Percentiles rank a stretch among this genome's conserved stretches.
phyloP scores from a whole-genome alignment of 345 rosid genomes.

The Reutealis trisperma region DNA sequence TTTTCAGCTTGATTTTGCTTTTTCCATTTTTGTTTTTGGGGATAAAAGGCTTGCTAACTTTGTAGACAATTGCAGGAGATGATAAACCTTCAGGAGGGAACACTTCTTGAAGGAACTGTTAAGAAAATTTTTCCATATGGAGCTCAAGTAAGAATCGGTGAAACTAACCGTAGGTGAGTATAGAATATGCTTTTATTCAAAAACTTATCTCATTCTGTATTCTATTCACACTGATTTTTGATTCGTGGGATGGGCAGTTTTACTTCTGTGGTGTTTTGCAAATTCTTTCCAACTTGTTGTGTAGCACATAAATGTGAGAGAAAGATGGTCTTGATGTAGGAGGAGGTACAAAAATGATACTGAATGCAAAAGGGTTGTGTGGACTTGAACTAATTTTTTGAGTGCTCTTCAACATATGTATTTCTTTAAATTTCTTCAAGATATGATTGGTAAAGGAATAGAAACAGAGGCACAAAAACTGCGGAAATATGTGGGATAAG shows the following conservation, averaged over 20 bases:
- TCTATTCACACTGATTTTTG: background rate
- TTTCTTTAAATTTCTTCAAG: background rate
- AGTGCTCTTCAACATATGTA: background rate
- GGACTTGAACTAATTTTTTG: background rate
- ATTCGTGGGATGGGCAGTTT: background rate
- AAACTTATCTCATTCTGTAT: slow-evolving; percentile 1
- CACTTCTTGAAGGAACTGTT: slow-evolving; percentile 84
- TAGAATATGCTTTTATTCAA: background rate
- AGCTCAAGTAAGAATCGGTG: slow-evolving; percentile 82
- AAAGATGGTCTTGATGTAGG: background rate
- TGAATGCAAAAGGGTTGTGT: background rate
- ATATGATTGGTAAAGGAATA: background rate
- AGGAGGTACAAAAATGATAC: background rate
- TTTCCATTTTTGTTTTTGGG: background rate
- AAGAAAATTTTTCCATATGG: slow-evolving; percentile 78
- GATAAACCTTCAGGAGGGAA: slow-evolving; percentile 75
- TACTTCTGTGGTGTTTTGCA: background rate
- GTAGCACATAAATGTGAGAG: background rate
- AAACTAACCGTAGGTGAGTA: slow-evolving; percentile 74
- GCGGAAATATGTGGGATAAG: background rate
- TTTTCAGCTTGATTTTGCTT: background rate
- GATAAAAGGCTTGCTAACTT: slow-evolving; percentile 16
- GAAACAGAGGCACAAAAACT: background rate
- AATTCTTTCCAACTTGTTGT: background rate
- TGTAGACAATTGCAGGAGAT: slow-evolving; percentile 54